A percentile compares a stretch with the other conserved stretches of the same genome.
These are phyloP conservation scores for Solanum paucissectum DNA, from an alignment of 257 asterid genomes.

Conservation along the genomic window DNA sequence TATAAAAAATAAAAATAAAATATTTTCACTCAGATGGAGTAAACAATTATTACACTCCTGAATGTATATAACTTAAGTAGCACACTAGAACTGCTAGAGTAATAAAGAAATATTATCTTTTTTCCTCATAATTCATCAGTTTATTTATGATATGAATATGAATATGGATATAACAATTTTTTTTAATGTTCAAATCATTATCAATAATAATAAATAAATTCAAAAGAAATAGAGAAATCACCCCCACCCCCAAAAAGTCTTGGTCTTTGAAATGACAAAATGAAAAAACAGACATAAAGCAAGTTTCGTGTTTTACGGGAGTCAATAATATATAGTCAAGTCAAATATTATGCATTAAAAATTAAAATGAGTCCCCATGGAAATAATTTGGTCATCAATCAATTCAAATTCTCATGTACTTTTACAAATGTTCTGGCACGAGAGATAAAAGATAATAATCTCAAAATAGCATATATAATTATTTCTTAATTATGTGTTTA, in stretches of 20 bases:
- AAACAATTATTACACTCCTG: too few species aligned
- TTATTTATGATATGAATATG: neutral
- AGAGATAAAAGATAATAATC: neutral
- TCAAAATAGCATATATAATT: neutral
- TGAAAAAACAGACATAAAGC: neutral
- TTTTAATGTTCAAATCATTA: neutral
- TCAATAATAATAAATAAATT: neutral
- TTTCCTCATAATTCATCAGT: neutral
- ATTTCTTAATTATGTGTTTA: rapidly evolving
- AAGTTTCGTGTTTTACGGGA: neutral
- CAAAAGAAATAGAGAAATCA: neutral
- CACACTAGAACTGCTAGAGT: too few species aligned
- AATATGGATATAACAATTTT: too few species aligned
- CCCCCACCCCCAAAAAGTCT: neutral
- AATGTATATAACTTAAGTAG: neutral
- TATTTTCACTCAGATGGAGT: too few species aligned
- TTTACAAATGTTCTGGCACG: rapidly evolving
- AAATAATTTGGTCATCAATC: neutral
- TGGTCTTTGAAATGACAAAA: neutral
- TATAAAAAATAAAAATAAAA: too few species aligned
- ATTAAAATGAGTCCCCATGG: neutral
- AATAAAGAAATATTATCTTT: neutral
- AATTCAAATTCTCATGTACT: neutral
- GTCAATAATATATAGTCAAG: neutral
- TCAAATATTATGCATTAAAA: neutral